Evolutionary conservation across 768 basidiomycete genomes (phyloP).

Genomic region (Heimioporus sp.): DNA sequence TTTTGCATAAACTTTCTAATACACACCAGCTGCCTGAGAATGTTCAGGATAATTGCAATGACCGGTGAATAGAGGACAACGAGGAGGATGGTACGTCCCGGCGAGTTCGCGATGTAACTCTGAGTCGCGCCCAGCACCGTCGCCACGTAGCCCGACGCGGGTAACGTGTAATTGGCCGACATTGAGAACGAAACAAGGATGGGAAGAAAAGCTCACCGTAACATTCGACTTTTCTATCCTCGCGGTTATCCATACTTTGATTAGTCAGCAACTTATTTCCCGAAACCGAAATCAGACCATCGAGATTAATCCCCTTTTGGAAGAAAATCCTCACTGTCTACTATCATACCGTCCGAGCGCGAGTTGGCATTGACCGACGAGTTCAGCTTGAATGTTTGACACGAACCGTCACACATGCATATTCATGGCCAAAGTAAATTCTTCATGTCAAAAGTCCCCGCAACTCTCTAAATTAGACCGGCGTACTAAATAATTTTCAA

Average conservation of each 20-base stretch:
- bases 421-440: too few relatives aligned
- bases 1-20: neutral
- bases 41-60: slow-evolving; percentile 67
- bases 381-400: too few relatives aligned
- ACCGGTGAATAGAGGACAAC: slow-evolving; percentile 65
- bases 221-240: slow-evolving; percentile 7
- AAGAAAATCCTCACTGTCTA: too few relatives aligned
- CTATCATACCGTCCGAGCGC: too few relatives aligned
- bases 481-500: neutral
- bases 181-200: slow-evolving; percentile 14
- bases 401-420: too few relatives aligned
- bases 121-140: slow-evolving; percentile 14
- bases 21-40: slow-evolving; percentile 75
- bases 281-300: slow-evolving; percentile 16
- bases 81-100: slow-evolving; percentile 34
- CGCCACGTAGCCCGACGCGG: slow-evolving; percentile 25
- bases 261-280: slow-evolving; percentile 24
- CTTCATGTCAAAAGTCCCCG: too few relatives aligned
- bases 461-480: too few relatives aligned
- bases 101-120: slow-evolving; percentile 20
- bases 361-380: too few relatives aligned
- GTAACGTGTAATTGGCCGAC: slow-evolving; percentile 23
- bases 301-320: too few relatives aligned
- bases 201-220: neutral
- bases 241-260: neutral